Conservation (phyloP, 2,329 filamentous ascomycete species). For the Cryphonectria parasitica region DNA sequence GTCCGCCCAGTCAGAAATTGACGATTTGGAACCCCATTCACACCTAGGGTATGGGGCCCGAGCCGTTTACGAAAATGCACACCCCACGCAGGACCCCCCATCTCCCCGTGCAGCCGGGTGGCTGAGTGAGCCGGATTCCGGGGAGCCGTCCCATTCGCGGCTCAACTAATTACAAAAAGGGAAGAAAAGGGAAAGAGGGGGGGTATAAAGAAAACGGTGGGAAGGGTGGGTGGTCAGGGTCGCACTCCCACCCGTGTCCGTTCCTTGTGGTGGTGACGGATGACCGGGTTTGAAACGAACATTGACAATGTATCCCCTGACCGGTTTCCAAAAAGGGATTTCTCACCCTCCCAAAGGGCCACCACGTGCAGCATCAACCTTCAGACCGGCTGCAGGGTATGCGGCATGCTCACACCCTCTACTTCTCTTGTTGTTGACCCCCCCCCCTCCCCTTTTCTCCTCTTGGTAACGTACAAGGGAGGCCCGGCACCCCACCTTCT, state of each 20-base stretch:
- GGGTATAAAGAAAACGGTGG: neutral
- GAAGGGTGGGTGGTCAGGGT: slow-evolving; percentile 7
- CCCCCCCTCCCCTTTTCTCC: neutral
- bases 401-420: slow-evolving; percentile 2
- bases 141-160: slow-evolving; percentile 10
- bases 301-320: neutral
- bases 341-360: neutral
- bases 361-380: slow-evolving; percentile 6
- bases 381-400: slow-evolving; percentile 16
- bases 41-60: neutral
- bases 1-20: too few species aligned
- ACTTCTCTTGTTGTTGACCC: neutral
- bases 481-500: neutral
- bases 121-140: slow-evolving; percentile 10
- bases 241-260: neutral
- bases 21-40: too few species aligned
- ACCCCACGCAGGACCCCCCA: neutral
- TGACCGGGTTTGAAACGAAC: slow-evolving; percentile 12
- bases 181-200: neutral
- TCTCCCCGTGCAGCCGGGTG: neutral
- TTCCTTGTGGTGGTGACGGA: neutral
- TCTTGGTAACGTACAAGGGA: neutral
- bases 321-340: slow-evolving; percentile 7
- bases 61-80: neutral
- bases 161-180: neutral